Base-by-base conservation (phyloP, 164 flowering plant species). In the Chimonanthus praecox region DNA sequence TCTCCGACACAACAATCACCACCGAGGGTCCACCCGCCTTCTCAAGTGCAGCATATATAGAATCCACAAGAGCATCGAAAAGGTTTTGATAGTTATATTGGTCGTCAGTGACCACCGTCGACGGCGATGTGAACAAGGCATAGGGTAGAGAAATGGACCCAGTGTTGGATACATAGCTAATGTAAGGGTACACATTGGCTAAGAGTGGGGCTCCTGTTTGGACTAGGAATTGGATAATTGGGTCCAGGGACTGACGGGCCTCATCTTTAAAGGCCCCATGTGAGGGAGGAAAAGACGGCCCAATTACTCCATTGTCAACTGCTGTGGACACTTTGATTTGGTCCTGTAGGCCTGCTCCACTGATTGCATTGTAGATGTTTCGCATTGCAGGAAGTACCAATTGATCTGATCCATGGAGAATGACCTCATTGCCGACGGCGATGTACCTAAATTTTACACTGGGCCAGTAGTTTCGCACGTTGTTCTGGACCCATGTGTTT, bases 391-490 rank as follows among this genome's bases (percentile, higher is more conserved):
- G 77, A 5, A 64, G 73, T 18, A 82, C 73, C 5, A 49, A 71
- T 3, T 49, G 61, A 7, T 69, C 74, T 45, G 46, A 44, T 4
- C 7, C 7, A 47, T 68, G 54, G 3, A 84, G 87, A 33, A 75
- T 76, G 7, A 83, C 85, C 72, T 85, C 88, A 49, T 87, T 87
- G 6, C 88, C 87, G 15, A 87, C 89, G 0, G 83, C 81, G 8
- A 87, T 82, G 77, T 85, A 85, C 48, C 77, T 54, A 75, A 85
- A 74, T 1, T 54, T 78, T 47, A 87, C 83, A 43, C 54, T 69
- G 1, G 85, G 82, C 66, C 54, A 71, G 81, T 71, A 50, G 64
- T 18, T 8, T 44, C 16, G 16, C 7, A 87, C 78, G 49, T 87
- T 83, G 13, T 16, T 71, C 33, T 82, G 80, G 7, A 87, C 80